Evolutionary conservation across 768 basidiomycete species (phyloP).

Genomic region (Strobilomyces dryophilus): DNA sequence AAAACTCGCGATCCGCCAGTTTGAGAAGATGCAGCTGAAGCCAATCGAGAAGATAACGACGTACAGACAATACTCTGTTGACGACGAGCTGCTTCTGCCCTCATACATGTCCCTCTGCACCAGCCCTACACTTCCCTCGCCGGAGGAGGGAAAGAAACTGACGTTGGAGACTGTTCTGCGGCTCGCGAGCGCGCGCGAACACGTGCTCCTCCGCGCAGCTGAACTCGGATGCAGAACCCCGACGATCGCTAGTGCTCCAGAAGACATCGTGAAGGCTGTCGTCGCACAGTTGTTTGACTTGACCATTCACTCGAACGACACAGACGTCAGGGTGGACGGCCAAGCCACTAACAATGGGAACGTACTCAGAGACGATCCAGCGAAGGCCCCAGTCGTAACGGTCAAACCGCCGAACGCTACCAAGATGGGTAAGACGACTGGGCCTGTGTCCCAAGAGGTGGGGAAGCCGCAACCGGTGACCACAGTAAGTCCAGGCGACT

Average conservation of each 20-base stretch:
- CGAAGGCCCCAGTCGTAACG: not conserved
- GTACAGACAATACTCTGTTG: conserved; percentile 52
- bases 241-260: conserved; percentile 21
- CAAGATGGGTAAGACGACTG: not conserved
- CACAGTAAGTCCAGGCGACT: conserved; percentile 1
- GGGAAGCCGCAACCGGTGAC: not conserved
- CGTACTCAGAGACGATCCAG: not conserved
- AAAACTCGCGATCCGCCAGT: conserved; percentile 49
- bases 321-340: not conserved
- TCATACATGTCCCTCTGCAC: conserved; percentile 50
- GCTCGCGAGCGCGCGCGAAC: conserved; percentile 53
- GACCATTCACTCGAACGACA: conserved; percentile 2
- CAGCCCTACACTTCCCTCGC: conserved; percentile 46
- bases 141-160: conserved; percentile 53
- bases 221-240: conserved; percentile 28
- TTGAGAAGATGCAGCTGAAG: conserved; percentile 43
- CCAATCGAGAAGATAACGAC: conserved; percentile 52
- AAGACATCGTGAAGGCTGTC: conserved; percentile 25
- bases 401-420: not conserved
- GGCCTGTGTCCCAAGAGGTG: not conserved
- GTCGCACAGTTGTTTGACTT: conserved; percentile 33
- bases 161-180: conserved; percentile 52
- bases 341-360: conserved; percentile 1
- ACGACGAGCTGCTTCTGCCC: conserved; percentile 44
- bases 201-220: conserved; percentile 32